These are phyloP conservation scores for Aspergillus bombycis DNA, from an alignment of 2,329 filamentous ascomycete species.

Conservation along the genomic window DNA sequence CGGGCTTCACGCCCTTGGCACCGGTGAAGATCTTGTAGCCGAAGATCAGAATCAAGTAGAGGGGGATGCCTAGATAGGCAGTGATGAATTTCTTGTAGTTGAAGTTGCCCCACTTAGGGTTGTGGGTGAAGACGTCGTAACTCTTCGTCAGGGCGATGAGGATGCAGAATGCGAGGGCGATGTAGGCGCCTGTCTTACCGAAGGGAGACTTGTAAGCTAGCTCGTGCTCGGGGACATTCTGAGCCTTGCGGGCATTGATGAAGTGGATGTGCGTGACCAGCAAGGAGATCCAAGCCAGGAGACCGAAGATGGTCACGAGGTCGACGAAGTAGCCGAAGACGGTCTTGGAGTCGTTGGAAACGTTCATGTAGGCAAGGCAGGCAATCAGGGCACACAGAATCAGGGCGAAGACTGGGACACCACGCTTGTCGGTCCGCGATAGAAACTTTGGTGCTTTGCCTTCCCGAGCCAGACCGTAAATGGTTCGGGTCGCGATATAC, in stretches of 20 bases:
- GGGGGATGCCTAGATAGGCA: constrained; percentile 74
- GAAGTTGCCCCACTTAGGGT: constrained; percentile 56
- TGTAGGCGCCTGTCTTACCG: constrained; percentile 69
- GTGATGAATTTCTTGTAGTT: constrained; percentile 78
- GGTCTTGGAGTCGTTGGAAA: constrained; percentile 57
- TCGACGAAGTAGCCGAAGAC: constrained; percentile 71
- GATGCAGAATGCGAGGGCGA: constrained; percentile 69
- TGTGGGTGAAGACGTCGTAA: constrained; percentile 69
- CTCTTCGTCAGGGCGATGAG: constrained; percentile 82
- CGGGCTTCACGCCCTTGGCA: constrained; percentile 58
- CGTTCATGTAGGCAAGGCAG: constrained; percentile 71
- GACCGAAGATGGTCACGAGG: constrained; percentile 67
- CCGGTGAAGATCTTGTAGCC: constrained; percentile 66
- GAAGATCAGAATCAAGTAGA: constrained; percentile 71
- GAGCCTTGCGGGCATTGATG: constrained; percentile 63
- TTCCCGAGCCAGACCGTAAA: constrained; percentile 73
- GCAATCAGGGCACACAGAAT: constrained; percentile 63
- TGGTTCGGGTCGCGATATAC: constrained; percentile 73
- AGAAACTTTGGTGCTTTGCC: constrained; percentile 74
- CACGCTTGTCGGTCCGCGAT: constrained; percentile 69
- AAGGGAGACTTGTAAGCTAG: constrained; percentile 71
- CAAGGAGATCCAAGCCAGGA: constrained; percentile 70
- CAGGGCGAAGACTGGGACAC: constrained; percentile 71
- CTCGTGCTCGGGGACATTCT: constrained; percentile 58
- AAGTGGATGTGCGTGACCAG: constrained; percentile 70